Conservation (phyloP, 73 alveolate genomes). For the Paramecium sonneborni region DNA sequence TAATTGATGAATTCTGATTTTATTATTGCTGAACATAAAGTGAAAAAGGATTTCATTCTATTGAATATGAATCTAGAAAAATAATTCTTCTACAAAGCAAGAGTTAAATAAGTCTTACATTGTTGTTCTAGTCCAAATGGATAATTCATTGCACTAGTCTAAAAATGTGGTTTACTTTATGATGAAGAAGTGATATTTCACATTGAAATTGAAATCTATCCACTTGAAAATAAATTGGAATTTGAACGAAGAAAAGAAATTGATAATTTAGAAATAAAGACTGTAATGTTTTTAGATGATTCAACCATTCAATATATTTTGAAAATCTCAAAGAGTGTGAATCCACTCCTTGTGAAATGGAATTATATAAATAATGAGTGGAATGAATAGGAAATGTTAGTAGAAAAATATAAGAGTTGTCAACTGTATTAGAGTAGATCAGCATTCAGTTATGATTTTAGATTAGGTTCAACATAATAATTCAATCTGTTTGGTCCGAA, state of each 20-base stretch:
- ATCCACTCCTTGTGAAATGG: constrained; percentile 19
- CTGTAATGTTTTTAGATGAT: background rate
- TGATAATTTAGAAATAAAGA: background rate
- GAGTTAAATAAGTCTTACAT: constrained; percentile 22
- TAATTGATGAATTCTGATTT: background rate
- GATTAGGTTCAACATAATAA: background rate
- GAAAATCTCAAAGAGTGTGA: constrained; percentile 7
- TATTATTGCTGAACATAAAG: constrained; percentile 25
- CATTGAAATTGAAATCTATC: constrained; percentile 6
- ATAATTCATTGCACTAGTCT: background rate
- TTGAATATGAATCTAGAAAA: background rate
- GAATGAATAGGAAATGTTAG: constrained; percentile 3
- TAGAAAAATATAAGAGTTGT: background rate
- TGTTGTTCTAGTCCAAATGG: constrained; percentile 6
- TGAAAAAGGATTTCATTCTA: constrained; percentile 13
- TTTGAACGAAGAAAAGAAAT: constrained; percentile 14
- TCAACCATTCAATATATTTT: background rate
- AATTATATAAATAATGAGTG: background rate
- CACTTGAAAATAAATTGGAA: background rate
- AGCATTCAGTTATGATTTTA: background rate
- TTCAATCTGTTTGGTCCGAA: background rate
- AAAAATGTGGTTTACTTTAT: background rate
- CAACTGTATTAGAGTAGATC: background rate
- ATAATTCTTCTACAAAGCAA: constrained; percentile 15
- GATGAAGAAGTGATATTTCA: constrained; percentile 45